Base-by-base conservation (phyloP, 768 basidiomycete species). In the Xerocomus spinulosus region DNA sequence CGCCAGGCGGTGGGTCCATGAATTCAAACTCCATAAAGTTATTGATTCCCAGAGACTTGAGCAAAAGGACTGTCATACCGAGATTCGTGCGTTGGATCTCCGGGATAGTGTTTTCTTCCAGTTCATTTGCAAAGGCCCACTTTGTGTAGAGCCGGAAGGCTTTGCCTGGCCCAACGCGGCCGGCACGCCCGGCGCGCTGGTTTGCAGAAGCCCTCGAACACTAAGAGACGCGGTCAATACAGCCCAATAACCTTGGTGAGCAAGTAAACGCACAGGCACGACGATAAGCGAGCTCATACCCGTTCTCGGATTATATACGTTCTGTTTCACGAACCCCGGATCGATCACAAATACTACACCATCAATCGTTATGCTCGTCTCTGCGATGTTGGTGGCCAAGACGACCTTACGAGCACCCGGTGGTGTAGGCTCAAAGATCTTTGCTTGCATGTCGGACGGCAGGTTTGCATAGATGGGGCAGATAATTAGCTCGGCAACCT, bases 321-420 rank as follows among this genome's bases (percentile, higher is more conserved):
- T 98, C 64, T 99, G 96, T 73, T 99, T 99, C 57, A 98, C 95
- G 60, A 98, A 97, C 12, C 96, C 96, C 3, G 96, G 96, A 65
- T 99, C 96, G 55, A 99, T 98, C 33, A 99, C 96, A 66, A 96
- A 99, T 2, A 98, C 95, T 6, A 99, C 96, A 24, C 96, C 96
- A 46, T 98, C 96, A 56, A 99, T 99, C 8, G 96, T 99, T 64
- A 99, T 99, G 6, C 92, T 94, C 4, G 96, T 99, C 69, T 99
- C 96, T n/a, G 96, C 96, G 54, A 99, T 98, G 62, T 99, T 99
- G 18, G 96, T 99, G 3, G 96, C 96, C 24, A 99, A 75, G 17
- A 99, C 96, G 39, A 99, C 94, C 70, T 99, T 99, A 48, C 96
- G 78, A 23, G 96, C 91, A 17, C 93, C 93, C 45, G 90, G 87